Evolutionary conservation across 179 eudicot genomes (phyloP).

Genomic region (Monotropa hypopitys): DNA sequence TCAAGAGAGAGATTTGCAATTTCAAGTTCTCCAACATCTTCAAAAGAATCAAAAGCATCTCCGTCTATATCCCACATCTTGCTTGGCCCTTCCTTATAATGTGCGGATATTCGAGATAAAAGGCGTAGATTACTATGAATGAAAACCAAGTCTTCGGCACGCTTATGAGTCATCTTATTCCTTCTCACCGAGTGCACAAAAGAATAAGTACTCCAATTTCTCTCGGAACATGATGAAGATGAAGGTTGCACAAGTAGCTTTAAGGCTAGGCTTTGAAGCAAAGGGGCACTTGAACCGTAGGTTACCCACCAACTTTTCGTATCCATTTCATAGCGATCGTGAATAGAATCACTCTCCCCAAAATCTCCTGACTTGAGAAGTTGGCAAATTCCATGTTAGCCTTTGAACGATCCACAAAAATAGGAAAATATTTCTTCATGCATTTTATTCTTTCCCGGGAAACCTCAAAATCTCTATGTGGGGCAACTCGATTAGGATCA

Average conservation of each 20-base stretch:
- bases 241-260: not conserved
- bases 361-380: not conserved
- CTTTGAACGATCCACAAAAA: not conserved
- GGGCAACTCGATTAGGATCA: not conserved
- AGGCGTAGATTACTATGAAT: not conserved
- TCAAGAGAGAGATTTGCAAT: not conserved
- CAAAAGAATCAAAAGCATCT: constrained; percentile 1
- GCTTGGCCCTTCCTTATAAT: not conserved
- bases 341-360: not conserved
- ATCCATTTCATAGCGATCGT: not conserved
- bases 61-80: constrained; percentile 4
- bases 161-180: not conserved
- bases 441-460: not conserved
- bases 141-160: not conserved
- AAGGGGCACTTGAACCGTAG: not conserved
- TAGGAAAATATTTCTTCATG: not conserved
- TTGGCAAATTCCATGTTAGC: not conserved
- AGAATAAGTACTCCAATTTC: not conserved
- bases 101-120: not conserved
- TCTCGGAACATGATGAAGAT: not conserved
- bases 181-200: not conserved
- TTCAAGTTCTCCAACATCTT: constrained; percentile 2
- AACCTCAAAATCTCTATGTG: not conserved
- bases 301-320: not conserved
- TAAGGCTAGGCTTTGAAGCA: not conserved